Conservation (phyloP, 1,284 basidiomycete species). For the Naganishia liquefaciens region DNA sequence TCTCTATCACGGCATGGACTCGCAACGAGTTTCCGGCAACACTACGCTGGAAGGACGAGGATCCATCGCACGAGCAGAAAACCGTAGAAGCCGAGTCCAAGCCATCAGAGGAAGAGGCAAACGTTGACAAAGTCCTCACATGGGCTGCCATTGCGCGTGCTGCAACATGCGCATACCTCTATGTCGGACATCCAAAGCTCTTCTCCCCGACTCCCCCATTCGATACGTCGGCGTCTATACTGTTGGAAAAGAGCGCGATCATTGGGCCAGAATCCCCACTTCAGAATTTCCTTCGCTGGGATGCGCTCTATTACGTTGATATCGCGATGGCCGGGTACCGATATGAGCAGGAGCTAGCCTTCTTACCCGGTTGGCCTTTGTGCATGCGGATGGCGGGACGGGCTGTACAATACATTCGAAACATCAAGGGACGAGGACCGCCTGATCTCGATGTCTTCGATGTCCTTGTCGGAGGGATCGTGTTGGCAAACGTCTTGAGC, state of each 20-base stretch:
- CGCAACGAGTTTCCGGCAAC: conserved; percentile 11
- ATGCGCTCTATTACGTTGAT: conserved; percentile 74
- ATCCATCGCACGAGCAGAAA: conserved; percentile 9
- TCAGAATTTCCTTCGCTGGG: conserved; percentile 70
- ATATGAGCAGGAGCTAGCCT: conserved; percentile 85
- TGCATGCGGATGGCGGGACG: conserved; percentile 58
- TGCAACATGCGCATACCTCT: conserved; percentile 23
- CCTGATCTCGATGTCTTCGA: conserved; percentile 33
- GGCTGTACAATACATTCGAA: conserved; percentile 39
- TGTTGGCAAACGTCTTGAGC: conserved; percentile 41
- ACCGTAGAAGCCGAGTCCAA: not conserved
- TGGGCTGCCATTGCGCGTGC: conserved; percentile 14
- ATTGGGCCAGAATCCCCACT: conserved; percentile 3
- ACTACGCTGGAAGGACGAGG: conserved; percentile 18
- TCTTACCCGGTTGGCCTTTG: conserved; percentile 70
- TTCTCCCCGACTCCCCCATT: conserved; percentile 35
- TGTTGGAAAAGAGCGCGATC: conserved; percentile 29
- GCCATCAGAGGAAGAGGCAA: conserved; percentile 7
- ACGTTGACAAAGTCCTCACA: conserved; percentile 14
- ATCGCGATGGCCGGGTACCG: conserved; percentile 65
- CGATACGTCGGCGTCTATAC: conserved; percentile 41
- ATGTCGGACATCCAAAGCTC: conserved; percentile 20
- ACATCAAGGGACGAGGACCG: conserved; percentile 34
- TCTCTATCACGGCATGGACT: conserved; percentile 9
- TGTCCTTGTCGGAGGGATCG: conserved; percentile 41